Conservation (phyloP, 2,329 filamentous ascomycete species). For the Furcasterigmium sp. region DNA sequence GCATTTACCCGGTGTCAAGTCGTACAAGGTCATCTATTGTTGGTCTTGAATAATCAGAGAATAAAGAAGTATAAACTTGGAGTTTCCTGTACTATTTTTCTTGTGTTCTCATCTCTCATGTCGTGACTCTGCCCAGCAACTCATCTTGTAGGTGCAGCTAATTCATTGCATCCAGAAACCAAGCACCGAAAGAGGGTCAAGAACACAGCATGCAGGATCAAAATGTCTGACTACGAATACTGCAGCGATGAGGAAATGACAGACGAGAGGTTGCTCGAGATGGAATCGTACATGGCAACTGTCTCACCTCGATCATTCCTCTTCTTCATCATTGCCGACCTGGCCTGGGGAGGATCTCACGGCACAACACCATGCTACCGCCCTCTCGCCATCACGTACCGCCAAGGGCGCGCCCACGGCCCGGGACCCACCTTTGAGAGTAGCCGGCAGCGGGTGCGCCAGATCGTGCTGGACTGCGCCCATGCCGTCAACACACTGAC, state of each 20-base stretch:
- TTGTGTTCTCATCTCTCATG: no score
- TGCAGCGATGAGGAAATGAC: not conserved
- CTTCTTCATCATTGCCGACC: conserved; percentile 4
- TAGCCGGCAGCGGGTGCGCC: not conserved
- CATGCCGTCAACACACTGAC: not conserved
- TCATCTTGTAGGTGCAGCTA: no score
- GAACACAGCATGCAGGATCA: not conserved
- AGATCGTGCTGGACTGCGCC: not conserved
- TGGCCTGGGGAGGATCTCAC: not conserved
- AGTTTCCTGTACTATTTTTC: no score
- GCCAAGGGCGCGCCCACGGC: conserved; percentile 1
- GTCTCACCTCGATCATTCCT: conserved; percentile 1
- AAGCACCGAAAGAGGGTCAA: no score
- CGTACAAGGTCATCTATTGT: not conserved
- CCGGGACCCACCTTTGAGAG: not conserved
- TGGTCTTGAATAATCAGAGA: no score
- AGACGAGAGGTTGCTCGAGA: no score
- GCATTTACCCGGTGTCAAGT: not conserved
- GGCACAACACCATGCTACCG: not conserved
- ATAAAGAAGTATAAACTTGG: no score
- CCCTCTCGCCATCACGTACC: conserved; percentile 5
- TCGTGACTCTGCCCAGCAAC: no score
- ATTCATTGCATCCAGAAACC: no score
- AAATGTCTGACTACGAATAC: not conserved
- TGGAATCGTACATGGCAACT: no score